Evolutionary conservation across 163 green algal species (phyloP).

Genomic region (Dunaliella salina): DNA sequence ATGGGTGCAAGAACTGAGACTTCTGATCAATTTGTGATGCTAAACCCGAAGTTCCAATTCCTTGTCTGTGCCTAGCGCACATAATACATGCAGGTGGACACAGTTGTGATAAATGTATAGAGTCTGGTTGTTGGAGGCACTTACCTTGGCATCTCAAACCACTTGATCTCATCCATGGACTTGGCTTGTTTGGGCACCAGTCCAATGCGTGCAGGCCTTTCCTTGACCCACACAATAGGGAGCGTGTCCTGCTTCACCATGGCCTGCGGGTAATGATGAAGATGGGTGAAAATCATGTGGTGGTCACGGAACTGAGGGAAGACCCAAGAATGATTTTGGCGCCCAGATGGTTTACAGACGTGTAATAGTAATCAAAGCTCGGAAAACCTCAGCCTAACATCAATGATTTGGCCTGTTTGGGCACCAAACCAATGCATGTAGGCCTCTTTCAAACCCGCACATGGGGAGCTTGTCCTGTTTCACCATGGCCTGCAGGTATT

Average conservation of each 20-base stretch:
- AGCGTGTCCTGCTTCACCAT: conserved; percentile 18
- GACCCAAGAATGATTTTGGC: too few relatives aligned
- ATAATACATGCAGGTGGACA: too few relatives aligned
- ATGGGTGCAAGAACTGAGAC: too few relatives aligned
- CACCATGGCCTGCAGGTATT: conserved; percentile 6
- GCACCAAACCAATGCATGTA: conserved; percentile 28
- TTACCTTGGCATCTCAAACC: not conserved
- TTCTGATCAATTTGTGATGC: too few relatives aligned
- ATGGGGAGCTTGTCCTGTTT: conserved; percentile 18
- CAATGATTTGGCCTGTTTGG: conserved; percentile 1
- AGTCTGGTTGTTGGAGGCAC: too few relatives aligned
- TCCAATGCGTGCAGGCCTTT: conserved; percentile 24
- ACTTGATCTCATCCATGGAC: not conserved
- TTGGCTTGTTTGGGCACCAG: conserved; percentile 17
- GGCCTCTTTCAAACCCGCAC: conserved; percentile 18
- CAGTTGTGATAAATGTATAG: too few relatives aligned
- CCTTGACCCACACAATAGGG: conserved; percentile 22
- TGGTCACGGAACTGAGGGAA: too few relatives aligned
- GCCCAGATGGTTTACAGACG: not conserved
- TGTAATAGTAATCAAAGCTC: not conserved
- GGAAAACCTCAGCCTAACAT: not conserved
- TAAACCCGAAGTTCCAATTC: too few relatives aligned
- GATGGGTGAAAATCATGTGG: too few relatives aligned
- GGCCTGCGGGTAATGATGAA: not conserved
- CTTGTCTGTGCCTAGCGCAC: too few relatives aligned